Evolutionary conservation across 2,329 filamentous ascomycete genomes (phyloP).

Genomic region (Hypoxylon sp.): DNA sequence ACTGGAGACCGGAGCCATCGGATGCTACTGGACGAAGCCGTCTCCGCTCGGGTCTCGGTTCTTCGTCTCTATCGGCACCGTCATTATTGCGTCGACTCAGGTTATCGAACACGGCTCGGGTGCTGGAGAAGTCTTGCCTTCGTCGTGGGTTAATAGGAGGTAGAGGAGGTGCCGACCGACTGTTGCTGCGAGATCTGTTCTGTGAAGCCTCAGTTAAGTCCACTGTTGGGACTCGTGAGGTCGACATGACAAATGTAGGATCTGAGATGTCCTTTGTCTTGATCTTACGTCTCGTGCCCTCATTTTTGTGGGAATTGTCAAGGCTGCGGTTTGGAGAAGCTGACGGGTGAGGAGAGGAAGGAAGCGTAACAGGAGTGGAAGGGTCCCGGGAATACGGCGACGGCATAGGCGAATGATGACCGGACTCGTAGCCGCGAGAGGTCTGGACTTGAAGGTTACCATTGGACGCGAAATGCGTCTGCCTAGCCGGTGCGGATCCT

Average conservation of each 20-base stretch:
- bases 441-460: slow-evolving; percentile 54
- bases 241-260: slow-evolving; percentile 61
- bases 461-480: slow-evolving; percentile 45
- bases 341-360: slow-evolving; percentile 53
- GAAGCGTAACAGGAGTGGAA: slow-evolving; percentile 52
- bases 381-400: slow-evolving; percentile 54
- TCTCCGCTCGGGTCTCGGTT: slow-evolving; percentile 54
- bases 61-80: slow-evolving; percentile 59
- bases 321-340: slow-evolving; percentile 49
- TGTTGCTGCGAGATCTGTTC: slow-evolving; percentile 54
- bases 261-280: slow-evolving; percentile 65
- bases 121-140: slow-evolving; percentile 54
- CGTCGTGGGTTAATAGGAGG: slow-evolving; percentile 71
- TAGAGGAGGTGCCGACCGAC: slow-evolving; percentile 63
- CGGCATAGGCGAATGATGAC: slow-evolving; percentile 59
- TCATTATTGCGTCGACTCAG: slow-evolving; percentile 55
- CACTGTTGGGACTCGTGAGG: slow-evolving; percentile 59
- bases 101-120: slow-evolving; percentile 57
- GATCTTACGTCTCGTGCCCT: slow-evolving; percentile 58
- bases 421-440: slow-evolving; percentile 54
- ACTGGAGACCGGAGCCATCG: slow-evolving; percentile 51
- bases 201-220: slow-evolving; percentile 54
- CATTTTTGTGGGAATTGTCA: slow-evolving; percentile 49
- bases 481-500: slow-evolving; percentile 45
- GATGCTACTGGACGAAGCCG: slow-evolving; percentile 59